These are phyloP conservation scores for Sporothrix globosa DNA, from an alignment of 2,329 filamentous ascomycete species.

Conservation along the genomic window DNA sequence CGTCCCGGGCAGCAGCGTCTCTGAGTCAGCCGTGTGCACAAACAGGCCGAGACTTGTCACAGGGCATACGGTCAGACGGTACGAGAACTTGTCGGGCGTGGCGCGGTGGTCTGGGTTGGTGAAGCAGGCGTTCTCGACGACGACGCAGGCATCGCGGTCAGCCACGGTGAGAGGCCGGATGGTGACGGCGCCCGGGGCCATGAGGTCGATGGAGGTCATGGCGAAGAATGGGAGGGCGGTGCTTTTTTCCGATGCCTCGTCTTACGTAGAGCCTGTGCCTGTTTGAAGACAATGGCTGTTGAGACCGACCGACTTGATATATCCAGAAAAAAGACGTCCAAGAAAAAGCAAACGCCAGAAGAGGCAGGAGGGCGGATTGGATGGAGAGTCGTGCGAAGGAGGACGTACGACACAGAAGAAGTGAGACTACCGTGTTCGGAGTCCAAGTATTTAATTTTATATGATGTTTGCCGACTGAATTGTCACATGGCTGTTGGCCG, in stretches of 20 bases:
- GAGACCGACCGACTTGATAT: not conserved
- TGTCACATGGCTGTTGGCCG: not conserved
- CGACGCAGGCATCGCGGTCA: slow-evolving; percentile 63
- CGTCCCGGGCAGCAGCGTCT: slow-evolving; percentile 55
- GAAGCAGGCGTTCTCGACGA: slow-evolving; percentile 60
- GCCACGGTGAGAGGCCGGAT: slow-evolving; percentile 71
- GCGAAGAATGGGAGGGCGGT: not conserved
- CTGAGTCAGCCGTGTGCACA: slow-evolving; percentile 33
- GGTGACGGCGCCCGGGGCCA: slow-evolving; percentile 46
- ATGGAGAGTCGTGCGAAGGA: not conserved
- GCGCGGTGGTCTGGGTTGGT: slow-evolving; percentile 54
- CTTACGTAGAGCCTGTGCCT: too few species aligned
- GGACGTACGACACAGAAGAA: not conserved
- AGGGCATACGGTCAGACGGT: slow-evolving; percentile 73
- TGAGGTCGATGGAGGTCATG: slow-evolving; percentile 26
- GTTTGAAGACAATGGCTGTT: not conserved
- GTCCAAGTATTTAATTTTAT: not conserved
- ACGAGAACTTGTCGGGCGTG: slow-evolving; percentile 65
- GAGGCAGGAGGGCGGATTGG: not conserved
- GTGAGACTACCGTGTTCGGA: not conserved
- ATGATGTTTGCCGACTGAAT: not conserved
- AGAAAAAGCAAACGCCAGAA: not conserved
- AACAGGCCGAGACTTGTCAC: slow-evolving; percentile 82
- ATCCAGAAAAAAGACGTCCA: not conserved
- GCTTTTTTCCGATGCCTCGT: not conserved